phyloP scores from a whole-genome alignment of 805 yeast genomes.

The Barnettozyma vustinii region DNA sequence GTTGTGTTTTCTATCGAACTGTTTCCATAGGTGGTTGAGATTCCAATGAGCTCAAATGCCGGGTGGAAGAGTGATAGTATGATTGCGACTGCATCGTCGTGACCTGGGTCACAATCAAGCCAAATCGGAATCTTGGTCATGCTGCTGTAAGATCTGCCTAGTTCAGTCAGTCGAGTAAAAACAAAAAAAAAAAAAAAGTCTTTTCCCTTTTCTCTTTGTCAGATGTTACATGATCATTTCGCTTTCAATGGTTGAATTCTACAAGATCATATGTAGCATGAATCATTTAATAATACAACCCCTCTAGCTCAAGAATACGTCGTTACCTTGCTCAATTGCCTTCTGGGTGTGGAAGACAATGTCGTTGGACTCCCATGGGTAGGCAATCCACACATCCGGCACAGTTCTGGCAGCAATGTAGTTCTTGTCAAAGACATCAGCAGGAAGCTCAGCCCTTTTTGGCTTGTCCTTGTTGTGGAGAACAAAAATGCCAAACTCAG shows the following conservation, averaged over 20 bases:
- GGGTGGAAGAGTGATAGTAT: conserved; percentile 59
- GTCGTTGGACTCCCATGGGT: conserved; percentile 81
- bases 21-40: conserved; percentile 36
- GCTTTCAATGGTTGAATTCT: background rate
- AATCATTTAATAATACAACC: background rate
- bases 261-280: background rate
- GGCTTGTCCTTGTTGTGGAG: conserved; percentile 71
- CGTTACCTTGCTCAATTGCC: conserved; percentile 74
- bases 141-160: background rate
- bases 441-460: conserved; percentile 68
- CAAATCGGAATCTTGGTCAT: conserved; percentile 54
- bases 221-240: too few relatives aligned
- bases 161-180: too few relatives aligned
- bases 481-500: conserved; percentile 71
- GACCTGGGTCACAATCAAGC: conserved; percentile 93
- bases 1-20: conserved; percentile 51
- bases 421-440: conserved; percentile 50
- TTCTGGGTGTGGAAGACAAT: conserved; percentile 66
- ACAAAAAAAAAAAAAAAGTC: too few relatives aligned
- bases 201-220: too few relatives aligned
- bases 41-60: conserved; percentile 29
- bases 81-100: conserved; percentile 79
- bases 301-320: conserved; percentile 31
- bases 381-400: conserved; percentile 80
- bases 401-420: conserved; percentile 73